Conservation (phyloP, 305 asterid species). For the Fraxinus floribunda region DNA sequence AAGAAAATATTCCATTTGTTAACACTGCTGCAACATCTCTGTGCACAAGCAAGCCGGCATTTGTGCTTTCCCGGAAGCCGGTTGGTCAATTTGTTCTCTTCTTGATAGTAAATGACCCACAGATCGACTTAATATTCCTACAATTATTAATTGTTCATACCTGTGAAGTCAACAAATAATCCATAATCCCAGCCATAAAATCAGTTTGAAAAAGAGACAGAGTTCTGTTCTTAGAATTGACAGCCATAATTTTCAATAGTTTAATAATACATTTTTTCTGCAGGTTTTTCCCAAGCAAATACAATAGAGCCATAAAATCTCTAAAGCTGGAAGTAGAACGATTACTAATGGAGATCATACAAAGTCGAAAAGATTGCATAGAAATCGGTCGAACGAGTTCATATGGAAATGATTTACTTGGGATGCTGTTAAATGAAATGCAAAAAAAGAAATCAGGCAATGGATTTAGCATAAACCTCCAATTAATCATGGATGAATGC, state of each 20-base stretch:
- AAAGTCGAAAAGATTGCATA: constrained; percentile 65
- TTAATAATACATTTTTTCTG: not conserved
- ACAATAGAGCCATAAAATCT: constrained; percentile 78
- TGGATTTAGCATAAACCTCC: constrained; percentile 54
- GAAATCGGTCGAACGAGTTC: constrained; percentile 70
- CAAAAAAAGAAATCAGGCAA: constrained; percentile 46
- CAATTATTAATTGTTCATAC: not conserved
- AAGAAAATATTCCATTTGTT: constrained; percentile 65
- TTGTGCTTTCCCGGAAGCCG: constrained; percentile 85
- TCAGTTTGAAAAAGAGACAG: not conserved
- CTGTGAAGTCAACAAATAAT: not conserved
- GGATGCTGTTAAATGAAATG: constrained; percentile 71
- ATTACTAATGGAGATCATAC: constrained; percentile 79
- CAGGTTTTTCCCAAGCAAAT: constrained; percentile 85
- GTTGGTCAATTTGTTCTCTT: constrained; percentile 28
- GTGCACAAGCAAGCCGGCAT: constrained; percentile 68
- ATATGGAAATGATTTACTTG: constrained; percentile 74
- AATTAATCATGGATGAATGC: constrained; percentile 81
- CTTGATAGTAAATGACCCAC: too few species aligned
- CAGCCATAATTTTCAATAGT: constrained; percentile 3
- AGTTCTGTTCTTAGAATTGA: constrained; percentile 21
- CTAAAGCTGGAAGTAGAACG: constrained; percentile 75
- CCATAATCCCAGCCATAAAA: not conserved
- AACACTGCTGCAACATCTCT: constrained; percentile 55
- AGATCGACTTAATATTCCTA: not conserved